Evolutionary conservation across 345 rosid species (phyloP), one percentile per base, ranked within the genome.

Genomic region (Eucalyptus virginea): DNA sequence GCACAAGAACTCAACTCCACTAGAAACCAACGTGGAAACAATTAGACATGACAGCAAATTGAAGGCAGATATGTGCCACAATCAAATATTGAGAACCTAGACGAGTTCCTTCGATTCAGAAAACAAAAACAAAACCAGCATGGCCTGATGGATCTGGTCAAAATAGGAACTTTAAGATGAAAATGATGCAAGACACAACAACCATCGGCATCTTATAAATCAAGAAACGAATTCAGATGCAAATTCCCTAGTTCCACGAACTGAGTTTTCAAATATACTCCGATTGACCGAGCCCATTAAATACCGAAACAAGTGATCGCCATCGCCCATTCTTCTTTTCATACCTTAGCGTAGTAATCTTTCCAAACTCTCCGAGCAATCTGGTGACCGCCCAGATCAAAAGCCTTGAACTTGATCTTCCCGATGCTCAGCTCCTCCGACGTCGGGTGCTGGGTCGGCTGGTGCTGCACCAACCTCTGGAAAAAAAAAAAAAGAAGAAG

Each of bases 351-450:
- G 89, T 95, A 94, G 89, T 96, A 95, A 90, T 96, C 98, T 89
- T 94, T 96, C 98, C 98, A 96, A 86, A 96, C 96, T 85, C 96
- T 94, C 87, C 96, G 96, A 91, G 97, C 96, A 90, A 96, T 96
- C 90, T 94, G 96, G 89, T 95, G 98, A 26, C 97, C 97, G 30
- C 98, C 98, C 94, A 96, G 93, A 94, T 96, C 97, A 21, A 96
- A 96, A 89, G 98, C 98, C 90, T 94, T 96, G 93, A 96, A 96
- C 93, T 96, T 95, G 93, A 96, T 96, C 92, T 94, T 95, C 47
- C 97, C 97, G 49, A 95, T 95, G 85, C 97, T 94, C 89, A 96
- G 90, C 91, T 95, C 98, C 95, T 96, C 98, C 32, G 97, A 95
- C 8, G 96, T 94, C 12, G 98, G 98, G 34, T 95, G 96, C 90